These are phyloP conservation scores for Quercus glauca DNA, from an alignment of 306 rosid species.

Conservation along the genomic window DNA sequence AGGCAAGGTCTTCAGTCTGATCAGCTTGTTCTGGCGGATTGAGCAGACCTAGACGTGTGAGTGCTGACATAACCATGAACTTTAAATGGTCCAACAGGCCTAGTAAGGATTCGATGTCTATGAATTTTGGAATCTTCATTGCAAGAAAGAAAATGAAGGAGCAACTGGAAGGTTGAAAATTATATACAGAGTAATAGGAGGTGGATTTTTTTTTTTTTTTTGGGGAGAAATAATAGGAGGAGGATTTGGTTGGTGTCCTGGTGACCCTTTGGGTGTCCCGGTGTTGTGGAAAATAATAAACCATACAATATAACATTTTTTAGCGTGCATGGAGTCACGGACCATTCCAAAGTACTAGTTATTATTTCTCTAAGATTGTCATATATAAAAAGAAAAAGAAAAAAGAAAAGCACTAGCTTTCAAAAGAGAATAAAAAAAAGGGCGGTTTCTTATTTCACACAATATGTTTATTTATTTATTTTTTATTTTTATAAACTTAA, in stretches of 20 bases:
- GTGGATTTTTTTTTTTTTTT: too few species aligned
- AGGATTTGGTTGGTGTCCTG: not conserved
- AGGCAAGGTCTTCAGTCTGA: not conserved
- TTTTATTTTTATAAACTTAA: too few species aligned
- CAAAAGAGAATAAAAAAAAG: too few species aligned
- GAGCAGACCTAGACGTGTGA: conserved; percentile 9
- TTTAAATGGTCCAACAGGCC: not conserved
- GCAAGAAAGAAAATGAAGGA: not conserved
- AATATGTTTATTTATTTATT: too few species aligned
- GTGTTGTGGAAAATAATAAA: not conserved
- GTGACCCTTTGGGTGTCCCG: not conserved
- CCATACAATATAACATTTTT: too few species aligned
- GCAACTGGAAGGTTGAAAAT: not conserved
- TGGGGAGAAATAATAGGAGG: not conserved
- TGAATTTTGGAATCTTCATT: conserved; percentile 3
- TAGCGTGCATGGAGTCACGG: too few species aligned
- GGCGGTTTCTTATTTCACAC: too few species aligned
- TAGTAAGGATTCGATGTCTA: not conserved
- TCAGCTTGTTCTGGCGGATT: not conserved
- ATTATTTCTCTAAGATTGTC: too few species aligned
- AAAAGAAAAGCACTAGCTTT: too few species aligned
- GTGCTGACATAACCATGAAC: not conserved
- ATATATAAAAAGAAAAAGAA: too few species aligned
- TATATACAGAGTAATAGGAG: not conserved
- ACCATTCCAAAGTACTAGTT: too few species aligned